Evolutionary conservation across 225 moss, liverwort and hornwort genomes (phyloP).

Genomic region (Sphagnum contortum): DNA sequence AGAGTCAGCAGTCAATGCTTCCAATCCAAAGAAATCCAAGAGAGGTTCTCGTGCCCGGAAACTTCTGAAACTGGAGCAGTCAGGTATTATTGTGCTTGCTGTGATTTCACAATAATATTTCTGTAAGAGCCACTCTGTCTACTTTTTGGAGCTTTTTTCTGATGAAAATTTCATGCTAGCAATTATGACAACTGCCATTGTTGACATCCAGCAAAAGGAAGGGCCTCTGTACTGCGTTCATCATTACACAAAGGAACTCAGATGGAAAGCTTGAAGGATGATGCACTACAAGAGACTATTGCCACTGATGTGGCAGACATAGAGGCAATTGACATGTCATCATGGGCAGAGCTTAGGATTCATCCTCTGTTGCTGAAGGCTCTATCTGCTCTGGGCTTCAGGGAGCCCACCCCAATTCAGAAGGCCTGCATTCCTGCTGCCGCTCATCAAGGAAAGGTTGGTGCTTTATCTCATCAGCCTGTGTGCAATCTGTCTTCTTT

Average conservation of each 20-base stretch:
- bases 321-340: conserved; percentile 64
- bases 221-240: no score
- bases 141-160: no score
- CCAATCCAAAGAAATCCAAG: conserved; percentile 25
- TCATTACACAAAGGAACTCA: conserved; percentile 27
- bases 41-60: conserved; percentile 46
- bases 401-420: conserved; percentile 91
- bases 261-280: conserved; percentile 21
- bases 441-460: conserved; percentile 91
- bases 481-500: background rate
- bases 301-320: conserved; percentile 16
- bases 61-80: conserved; percentile 30
- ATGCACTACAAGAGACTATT: background rate
- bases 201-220: no score
- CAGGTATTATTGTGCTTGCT: background rate
- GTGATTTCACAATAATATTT: no score
- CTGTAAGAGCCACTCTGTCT: no score
- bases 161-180: no score
- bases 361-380: conserved; percentile 75
- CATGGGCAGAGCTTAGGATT: conserved; percentile 74
- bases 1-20: conserved; percentile 3
- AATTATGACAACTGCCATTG: no score
- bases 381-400: conserved; percentile 48
- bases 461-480: background rate
- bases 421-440: conserved; percentile 86